A percentile compares a stretch with the other conserved stretches of the same genome.
phyloP scores from a whole-genome alignment of 441 rosid species.

The Gossypium trilobum region DNA sequence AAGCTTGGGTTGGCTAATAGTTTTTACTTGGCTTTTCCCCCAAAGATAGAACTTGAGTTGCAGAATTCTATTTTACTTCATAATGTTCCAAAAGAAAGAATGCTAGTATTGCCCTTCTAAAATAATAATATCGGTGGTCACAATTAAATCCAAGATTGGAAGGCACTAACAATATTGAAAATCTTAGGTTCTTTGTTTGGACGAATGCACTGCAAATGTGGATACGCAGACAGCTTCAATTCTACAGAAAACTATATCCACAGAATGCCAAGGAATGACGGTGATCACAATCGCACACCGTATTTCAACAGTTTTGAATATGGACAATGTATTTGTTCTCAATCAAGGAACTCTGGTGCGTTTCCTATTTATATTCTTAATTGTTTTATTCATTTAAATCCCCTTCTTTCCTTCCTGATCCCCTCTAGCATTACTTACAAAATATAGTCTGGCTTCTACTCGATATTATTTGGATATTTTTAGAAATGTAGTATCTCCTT shows the following conservation, averaged over 20 bases:
- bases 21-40: neutral
- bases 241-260: constrained; percentile 61
- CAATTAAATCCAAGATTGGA: neutral
- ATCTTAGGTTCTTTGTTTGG: constrained; percentile 74
- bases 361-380: neutral
- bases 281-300: constrained; percentile 90
- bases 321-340: constrained; percentile 70
- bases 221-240: constrained; percentile 68
- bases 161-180: neutral
- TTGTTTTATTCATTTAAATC: neutral
- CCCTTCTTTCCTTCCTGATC: neutral
- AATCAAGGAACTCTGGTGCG: constrained; percentile 60
- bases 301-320: constrained; percentile 63
- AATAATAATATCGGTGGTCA: neutral
- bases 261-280: constrained; percentile 63
- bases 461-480: neutral
- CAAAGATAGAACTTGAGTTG: neutral
- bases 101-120: neutral
- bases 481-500: neutral
- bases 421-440: no score
- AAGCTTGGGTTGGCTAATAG: neutral
- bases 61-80: neutral
- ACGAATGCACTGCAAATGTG: constrained; percentile 84
- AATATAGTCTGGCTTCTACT: neutral
- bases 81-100: neutral